phyloP scores from a whole-genome alignment of 225 moss, liverwort and hornwort genomes.

The Sphagnum tenellum region DNA sequence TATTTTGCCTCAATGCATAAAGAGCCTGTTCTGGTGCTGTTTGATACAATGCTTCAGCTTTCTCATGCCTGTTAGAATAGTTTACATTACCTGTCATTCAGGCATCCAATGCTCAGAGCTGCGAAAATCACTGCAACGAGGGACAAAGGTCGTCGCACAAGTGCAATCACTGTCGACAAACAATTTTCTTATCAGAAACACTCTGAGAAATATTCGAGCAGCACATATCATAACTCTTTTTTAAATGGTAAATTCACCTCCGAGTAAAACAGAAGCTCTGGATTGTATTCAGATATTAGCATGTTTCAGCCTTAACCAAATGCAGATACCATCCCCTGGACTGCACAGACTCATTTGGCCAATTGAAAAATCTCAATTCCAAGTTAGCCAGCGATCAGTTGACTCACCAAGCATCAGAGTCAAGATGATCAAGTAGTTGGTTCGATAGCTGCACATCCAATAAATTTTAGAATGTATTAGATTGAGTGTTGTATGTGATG shows the following conservation, averaged over 20 bases:
- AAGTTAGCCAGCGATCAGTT: not conserved
- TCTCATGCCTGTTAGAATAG: too few relatives aligned
- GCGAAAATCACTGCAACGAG: conserved; percentile 55
- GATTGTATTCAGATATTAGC: too few relatives aligned
- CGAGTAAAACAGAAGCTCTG: too few relatives aligned
- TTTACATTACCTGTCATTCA: conserved; percentile 49
- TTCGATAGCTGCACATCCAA: conserved; percentile 43
- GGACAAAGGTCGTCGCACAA: conserved; percentile 59
- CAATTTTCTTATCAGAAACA: not conserved
- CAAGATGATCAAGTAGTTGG: conserved; percentile 56
- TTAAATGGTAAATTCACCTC: not conserved
- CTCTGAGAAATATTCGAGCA: not conserved
- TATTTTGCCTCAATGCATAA: too few relatives aligned
- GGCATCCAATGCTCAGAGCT: conserved; percentile 43
- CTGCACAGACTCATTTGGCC: not conserved
- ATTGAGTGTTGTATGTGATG: too few relatives aligned
- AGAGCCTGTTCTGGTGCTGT: too few relatives aligned
- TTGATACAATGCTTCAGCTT: too few relatives aligned
- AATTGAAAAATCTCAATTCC: not conserved
- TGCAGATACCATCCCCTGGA: too few relatives aligned
- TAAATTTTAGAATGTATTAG: not conserved
- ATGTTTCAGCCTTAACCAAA: too few relatives aligned
- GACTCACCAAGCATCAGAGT: conserved; percentile 56
- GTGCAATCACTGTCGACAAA: conserved; percentile 33
- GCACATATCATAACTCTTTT: not conserved